Base-by-base conservation (phyloP, 2,329 filamentous ascomycete genomes). In the Trichoderma afroharzianum region DNA sequence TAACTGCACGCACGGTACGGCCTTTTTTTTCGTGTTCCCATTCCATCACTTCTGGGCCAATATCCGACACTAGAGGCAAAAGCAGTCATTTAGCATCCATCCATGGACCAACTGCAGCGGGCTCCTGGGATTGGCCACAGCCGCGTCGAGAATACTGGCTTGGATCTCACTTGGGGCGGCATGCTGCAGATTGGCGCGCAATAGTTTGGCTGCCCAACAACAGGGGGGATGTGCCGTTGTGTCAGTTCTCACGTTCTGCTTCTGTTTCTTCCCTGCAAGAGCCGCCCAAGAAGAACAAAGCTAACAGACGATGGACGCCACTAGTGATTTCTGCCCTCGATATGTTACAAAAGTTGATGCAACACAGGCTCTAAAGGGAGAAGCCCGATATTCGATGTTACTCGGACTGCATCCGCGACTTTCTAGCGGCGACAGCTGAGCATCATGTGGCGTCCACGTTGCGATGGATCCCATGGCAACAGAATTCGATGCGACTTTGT, bases 111-210 rank as follows among this genome's bases (percentile, higher is more conserved):
- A n/a, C 30, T 33, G 47, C 63, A 33, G 11, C 39, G 43, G 18
- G 26, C 26, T 58, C 24, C 59, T 43, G 14, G 47, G 50, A 70
- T 63, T 70, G 68, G 68, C 39, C 67, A 69, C 39, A 18, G 50
- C 43, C 43, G 32, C 36, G 24, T 33, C 47, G 24, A 47, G 57
- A 24, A 50, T 63, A 68, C 58, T 71, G 64, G 63, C 24, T 63
- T 47, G 28, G 58, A 63, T 53, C 59, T 70, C 47, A 63, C 55
- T 69, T 43, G 32, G 26, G 15, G 57, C 43, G 32, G 57, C 57
- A 59, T 50, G 58, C 53, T 70, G 59, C 70, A 72, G 70, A 72
- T 63, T 69, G 70, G 66, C 70, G 66, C 59, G 47, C 68, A 72
- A 72, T 72, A 72, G 66, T 71, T 24, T 43, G 36, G 24, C 33